phyloP scores from a whole-genome alignment of 2,329 filamentous ascomycete species.

The Ustulina deusta region DNA sequence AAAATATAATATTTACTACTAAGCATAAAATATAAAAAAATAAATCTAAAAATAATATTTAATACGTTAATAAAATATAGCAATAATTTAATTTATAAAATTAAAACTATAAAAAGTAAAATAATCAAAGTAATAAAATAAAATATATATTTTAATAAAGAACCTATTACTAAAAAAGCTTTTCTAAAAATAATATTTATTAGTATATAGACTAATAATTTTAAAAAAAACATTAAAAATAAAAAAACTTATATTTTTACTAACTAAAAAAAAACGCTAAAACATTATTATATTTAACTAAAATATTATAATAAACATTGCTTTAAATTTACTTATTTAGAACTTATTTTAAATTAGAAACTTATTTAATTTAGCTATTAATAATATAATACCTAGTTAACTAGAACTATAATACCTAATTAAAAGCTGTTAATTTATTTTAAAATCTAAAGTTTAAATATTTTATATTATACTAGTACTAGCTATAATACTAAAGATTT shows the following conservation, averaged over 20 bases:
- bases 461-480: neutral
- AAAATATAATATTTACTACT: neutral
- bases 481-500: neutral
- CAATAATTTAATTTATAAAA: neutral
- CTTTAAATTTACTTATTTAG: too few species aligned
- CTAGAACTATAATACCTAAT: neutral
- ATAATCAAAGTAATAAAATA: neutral
- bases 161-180: neutral
- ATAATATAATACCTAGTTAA: neutral
- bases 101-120: neutral
- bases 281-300: neutral
- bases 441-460: neutral
- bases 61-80: neutral
- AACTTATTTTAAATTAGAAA: neutral
- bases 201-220: neutral
- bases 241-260: slow-evolving; percentile 1
- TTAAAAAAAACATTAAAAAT: neutral
- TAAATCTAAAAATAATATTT: neutral
- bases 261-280: neutral
- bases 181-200: neutral
- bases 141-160: neutral
- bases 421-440: neutral
- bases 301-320: slow-evolving; percentile 3
- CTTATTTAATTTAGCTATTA: neutral
- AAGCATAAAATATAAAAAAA: neutral